Base-by-base conservation (phyloP, 1,284 basidiomycete genomes). In the Pyrrhoderma noxium region DNA sequence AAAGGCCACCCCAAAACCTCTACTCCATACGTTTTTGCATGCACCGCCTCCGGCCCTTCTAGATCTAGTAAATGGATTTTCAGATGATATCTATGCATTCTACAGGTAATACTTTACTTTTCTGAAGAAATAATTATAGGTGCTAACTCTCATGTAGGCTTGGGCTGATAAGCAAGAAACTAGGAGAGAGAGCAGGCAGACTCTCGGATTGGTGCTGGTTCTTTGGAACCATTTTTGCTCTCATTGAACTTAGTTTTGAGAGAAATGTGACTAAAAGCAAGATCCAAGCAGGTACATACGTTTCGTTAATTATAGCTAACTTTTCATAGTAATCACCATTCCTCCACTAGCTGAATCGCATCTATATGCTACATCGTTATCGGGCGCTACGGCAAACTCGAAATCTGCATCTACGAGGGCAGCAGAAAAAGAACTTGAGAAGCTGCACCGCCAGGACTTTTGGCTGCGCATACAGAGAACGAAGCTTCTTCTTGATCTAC, bases 171-270 rank as follows among this genome's bases (percentile, higher is more conserved):
- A 77, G 82, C 2, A 75, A 76, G 57, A 73, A 70, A 47, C 67
- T 74, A 1, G 88, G 88, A 18, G 74, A 77, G 44, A 75, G 79
- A 36, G 87, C 85, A 3, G 85, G 71, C 27, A 74, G 78, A 19
- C 79, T 89, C 60, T 79, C 87, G 0, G 79, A 90, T 63, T 89
- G 85, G 83, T 88, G 87, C 62, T 90, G 87, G 88, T 74, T 90
- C 59, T 68, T 83, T 19, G 72, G 81, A 19, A 90, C 85, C 0
- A 68, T 90, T 16, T 85, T 86, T 8, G 80, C 82, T 43, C 69
- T 90, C 4, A 85, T 90, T 4, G 87, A 89, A 69, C 88, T 90
- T 61, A 76, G 77, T 5, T 79, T 90, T 1, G 86, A 90, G 62
- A 71, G 82, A 56, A 73, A 76, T 56, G 75, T 89, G 56, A 80